A percentile compares a stretch with the other conserved stretches of the same genome.
Evolutionary conservation across 2,329 filamentous ascomycete species (phyloP).

Genomic region (Huntiella moniliformis): DNA sequence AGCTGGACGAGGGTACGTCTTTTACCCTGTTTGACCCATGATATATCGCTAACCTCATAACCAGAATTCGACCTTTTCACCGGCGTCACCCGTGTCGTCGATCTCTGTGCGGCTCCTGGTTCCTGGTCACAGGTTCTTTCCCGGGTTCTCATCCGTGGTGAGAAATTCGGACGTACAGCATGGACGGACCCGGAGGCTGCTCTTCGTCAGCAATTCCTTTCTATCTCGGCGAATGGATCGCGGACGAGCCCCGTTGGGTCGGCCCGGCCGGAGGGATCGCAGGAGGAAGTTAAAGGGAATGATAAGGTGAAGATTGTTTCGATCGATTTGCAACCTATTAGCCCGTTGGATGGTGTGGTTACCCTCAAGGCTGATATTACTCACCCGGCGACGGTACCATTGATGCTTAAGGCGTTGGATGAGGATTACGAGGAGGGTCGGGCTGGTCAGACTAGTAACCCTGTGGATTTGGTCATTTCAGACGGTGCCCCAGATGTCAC

Average conservation of each 20-base stretch:
- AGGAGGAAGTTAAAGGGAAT: constrained; percentile 3
- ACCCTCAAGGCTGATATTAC: constrained; percentile 92
- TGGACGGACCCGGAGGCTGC: constrained; percentile 71
- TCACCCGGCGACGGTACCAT: constrained; percentile 82
- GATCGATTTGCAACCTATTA: constrained; percentile 92
- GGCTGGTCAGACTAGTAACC: constrained; percentile 41
- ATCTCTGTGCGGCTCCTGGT: constrained; percentile 86
- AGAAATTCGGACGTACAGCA: constrained; percentile 67
- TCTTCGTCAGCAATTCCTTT: constrained; percentile 20
- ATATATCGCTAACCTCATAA: constrained; percentile 5
- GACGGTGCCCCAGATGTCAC: constrained; percentile 95
- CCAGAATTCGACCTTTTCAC: constrained; percentile 86
- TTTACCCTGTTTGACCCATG: constrained; percentile 7
- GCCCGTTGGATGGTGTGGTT: constrained; percentile 76
- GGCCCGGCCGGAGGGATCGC: background rate
- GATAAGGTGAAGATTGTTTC: constrained; percentile 57
- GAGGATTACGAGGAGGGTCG: constrained; percentile 36
- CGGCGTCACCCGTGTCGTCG: constrained; percentile 78
- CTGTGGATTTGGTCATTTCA: constrained; percentile 83
- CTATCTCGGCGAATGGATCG: constrained; percentile 7
- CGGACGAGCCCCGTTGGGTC: constrained; percentile 3
- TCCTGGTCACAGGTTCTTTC: constrained; percentile 97
- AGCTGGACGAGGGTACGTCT: constrained; percentile 58
- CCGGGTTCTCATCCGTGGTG: constrained; percentile 78
- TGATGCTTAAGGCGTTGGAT: constrained; percentile 71